phyloP scores from a whole-genome alignment of 805 yeast genomes.

The Starmerella etchellsii region DNA sequence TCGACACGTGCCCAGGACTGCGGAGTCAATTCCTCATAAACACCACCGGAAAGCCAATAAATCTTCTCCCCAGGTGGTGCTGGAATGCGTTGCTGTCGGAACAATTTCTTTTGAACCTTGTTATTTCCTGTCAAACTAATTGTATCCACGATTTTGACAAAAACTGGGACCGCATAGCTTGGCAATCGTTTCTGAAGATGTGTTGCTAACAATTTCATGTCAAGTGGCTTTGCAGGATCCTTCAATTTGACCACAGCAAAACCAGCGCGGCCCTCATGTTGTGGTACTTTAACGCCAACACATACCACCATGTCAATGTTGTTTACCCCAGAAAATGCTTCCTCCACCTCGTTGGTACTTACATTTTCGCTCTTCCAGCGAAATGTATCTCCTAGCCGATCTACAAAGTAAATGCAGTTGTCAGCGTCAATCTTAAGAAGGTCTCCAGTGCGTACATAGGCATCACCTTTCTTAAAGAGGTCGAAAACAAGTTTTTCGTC shows the following conservation, averaged over 20 bases:
- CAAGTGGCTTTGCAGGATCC: constrained; percentile 27
- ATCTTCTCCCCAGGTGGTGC: constrained; percentile 36
- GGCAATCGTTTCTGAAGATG: constrained; percentile 43
- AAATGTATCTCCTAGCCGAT: constrained; percentile 87
- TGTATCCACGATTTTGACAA: constrained; percentile 50
- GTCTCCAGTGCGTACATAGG: constrained; percentile 85
- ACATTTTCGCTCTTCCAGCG: constrained; percentile 96
- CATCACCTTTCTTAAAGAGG: constrained; percentile 77
- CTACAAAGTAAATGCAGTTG: constrained; percentile 70
- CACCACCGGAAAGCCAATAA: constrained; percentile 52
- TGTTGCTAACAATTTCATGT: constrained; percentile 31
- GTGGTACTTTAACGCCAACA: constrained; percentile 78
- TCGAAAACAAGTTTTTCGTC: constrained; percentile 58
- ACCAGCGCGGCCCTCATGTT: constrained; percentile 92
- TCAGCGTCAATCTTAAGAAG: constrained; percentile 54
- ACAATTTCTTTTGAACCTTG: constrained; percentile 65
- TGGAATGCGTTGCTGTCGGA: constrained; percentile 29
- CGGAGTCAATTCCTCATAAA: constrained; percentile 44
- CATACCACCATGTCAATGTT: constrained; percentile 49
- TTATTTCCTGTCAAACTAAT: constrained; percentile 68
- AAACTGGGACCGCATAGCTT: constrained; percentile 73
- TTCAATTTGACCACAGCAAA: constrained; percentile 60
- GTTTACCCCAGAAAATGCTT: constrained; percentile 33
- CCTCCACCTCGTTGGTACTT: constrained; percentile 85
- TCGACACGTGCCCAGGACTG: constrained; percentile 39